Percentiles rank a stretch among this genome's conserved stretches.
These are phyloP conservation scores for Boletus sp. DNA, from an alignment of 768 basidiomycete species.

Conservation along the genomic window DNA sequence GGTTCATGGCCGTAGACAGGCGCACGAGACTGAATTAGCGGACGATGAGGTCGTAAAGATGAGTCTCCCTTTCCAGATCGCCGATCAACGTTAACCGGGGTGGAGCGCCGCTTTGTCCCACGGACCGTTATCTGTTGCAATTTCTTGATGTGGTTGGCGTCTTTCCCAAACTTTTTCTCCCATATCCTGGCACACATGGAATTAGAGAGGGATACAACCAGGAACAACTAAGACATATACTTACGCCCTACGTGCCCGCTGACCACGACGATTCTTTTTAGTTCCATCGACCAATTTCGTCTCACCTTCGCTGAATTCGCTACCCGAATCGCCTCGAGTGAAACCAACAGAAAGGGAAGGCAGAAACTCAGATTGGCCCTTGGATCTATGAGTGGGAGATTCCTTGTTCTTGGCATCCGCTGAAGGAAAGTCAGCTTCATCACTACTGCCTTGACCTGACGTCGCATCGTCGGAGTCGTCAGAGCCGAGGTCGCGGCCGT, in stretches of 20 bases:
- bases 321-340: conserved; percentile 72
- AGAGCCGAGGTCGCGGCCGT: conserved; percentile 28
- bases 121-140: conserved; percentile 30
- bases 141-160: conserved; percentile 89
- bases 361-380: conserved; percentile 62
- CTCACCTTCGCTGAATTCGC: conserved; percentile 73
- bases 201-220: background rate
- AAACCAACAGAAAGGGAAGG: conserved; percentile 89
- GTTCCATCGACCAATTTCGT: conserved; percentile 47
- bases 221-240: conserved; percentile 35
- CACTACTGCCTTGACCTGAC: conserved; percentile 24
- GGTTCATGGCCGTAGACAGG: background rate
- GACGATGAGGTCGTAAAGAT: background rate
- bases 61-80: conserved; percentile 14
- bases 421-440: conserved; percentile 18
- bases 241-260: conserved; percentile 91
- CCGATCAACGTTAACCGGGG: conserved; percentile 13
- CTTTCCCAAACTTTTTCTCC: conserved; percentile 93
- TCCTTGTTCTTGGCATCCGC: conserved; percentile 11
- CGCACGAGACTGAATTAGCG: background rate
- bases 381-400: conserved; percentile 23
- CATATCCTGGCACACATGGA: conserved; percentile 65
- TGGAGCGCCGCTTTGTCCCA: conserved; percentile 13
- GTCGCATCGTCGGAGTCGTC: conserved; percentile 28
- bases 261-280: conserved; percentile 89